Evolutionary conservation across 768 basidiomycete species (phyloP).

Genomic region (Hydnomerulius pinastri): DNA sequence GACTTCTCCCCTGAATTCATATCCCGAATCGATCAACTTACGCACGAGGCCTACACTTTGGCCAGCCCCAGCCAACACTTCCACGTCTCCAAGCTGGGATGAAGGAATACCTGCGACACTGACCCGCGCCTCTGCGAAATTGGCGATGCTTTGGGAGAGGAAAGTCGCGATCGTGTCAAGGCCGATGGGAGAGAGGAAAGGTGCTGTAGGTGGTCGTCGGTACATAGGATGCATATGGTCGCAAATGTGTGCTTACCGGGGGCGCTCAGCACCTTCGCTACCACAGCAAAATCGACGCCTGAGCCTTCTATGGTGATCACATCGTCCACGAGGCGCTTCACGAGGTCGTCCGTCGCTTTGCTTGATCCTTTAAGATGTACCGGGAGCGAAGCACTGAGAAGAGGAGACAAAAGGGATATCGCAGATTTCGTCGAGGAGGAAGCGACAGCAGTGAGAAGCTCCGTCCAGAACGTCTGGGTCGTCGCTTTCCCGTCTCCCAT

Average conservation of each 20-base stretch:
- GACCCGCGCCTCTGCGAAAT: slow-evolving; percentile 16
- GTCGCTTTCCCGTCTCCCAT: slow-evolving; percentile 9
- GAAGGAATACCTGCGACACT: slow-evolving; percentile 12
- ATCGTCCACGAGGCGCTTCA: slow-evolving; percentile 25
- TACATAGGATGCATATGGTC: not conserved
- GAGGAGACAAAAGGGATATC: slow-evolving; percentile 46
- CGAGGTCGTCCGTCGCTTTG: slow-evolving; percentile 46
- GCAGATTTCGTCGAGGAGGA: slow-evolving; percentile 26
- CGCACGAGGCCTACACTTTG: slow-evolving; percentile 12
- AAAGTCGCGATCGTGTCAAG: slow-evolving; percentile 15
- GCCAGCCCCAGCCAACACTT: not conserved
- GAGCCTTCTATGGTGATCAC: not conserved
- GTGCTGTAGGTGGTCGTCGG: slow-evolving; percentile 10
- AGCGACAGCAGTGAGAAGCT: slow-evolving; percentile 46
- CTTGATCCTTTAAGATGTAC: slow-evolving; percentile 44
- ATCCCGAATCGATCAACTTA: slow-evolving; percentile 17
- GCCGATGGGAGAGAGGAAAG: slow-evolving; percentile 23
- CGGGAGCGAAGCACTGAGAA: slow-evolving; percentile 42
- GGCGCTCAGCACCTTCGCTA: slow-evolving; percentile 13
- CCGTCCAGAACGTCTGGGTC: slow-evolving; percentile 22
- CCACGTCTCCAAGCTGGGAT: slow-evolving; percentile 1
- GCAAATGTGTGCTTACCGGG: slow-evolving; percentile 15
- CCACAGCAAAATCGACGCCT: not conserved
- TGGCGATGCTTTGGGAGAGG: slow-evolving; percentile 16
- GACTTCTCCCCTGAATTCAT: slow-evolving; percentile 19